These are phyloP conservation scores for Dendrocalamus latiflorus DNA, from an alignment of 202 grass and related monocot genomes.

Conservation along the genomic window DNA sequence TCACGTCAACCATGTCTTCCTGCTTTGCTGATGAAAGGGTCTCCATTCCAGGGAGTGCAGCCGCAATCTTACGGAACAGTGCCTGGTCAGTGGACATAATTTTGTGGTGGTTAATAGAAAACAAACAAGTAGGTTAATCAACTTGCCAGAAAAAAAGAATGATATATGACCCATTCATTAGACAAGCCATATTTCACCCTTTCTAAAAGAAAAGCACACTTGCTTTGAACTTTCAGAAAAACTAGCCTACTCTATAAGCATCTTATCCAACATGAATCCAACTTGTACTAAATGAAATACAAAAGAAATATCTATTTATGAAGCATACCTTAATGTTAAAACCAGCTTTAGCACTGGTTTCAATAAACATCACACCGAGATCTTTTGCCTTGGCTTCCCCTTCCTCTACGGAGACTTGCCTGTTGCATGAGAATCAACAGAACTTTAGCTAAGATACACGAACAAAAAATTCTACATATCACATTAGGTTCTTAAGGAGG, in stretches of 20 bases:
- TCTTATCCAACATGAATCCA: not conserved
- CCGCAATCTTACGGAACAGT: constrained; percentile 96
- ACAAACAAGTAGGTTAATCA: not conserved
- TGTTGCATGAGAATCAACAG: constrained; percentile 34
- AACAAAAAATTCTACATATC: not conserved
- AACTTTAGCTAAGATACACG: constrained; percentile 16
- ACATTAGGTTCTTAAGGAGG: not conserved
- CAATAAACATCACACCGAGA: constrained; percentile 97
- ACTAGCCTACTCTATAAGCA: not conserved
- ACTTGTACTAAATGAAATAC: not conserved
- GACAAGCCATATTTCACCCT: not conserved
- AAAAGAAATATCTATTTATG: constrained; percentile 13
- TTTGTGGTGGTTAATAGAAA: constrained; percentile 12
- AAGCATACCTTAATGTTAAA: constrained; percentile 94
- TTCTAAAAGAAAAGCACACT: not conserved
- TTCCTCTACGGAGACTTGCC: constrained; percentile 59
- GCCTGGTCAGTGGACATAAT: constrained; percentile 59
- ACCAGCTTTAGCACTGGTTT: constrained; percentile 98
- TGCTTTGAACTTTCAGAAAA: not conserved
- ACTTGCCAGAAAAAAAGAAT: not conserved
- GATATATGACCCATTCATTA: not conserved
- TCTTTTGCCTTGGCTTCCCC: constrained; percentile 92
- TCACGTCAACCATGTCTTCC: constrained; percentile 98
- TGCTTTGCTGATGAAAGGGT: constrained; percentile 88
- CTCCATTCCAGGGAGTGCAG: constrained; percentile 97